phyloP scores from a whole-genome alignment of 495 filamentous ascomycete genomes.

The Schizothecium vesticola region DNA sequence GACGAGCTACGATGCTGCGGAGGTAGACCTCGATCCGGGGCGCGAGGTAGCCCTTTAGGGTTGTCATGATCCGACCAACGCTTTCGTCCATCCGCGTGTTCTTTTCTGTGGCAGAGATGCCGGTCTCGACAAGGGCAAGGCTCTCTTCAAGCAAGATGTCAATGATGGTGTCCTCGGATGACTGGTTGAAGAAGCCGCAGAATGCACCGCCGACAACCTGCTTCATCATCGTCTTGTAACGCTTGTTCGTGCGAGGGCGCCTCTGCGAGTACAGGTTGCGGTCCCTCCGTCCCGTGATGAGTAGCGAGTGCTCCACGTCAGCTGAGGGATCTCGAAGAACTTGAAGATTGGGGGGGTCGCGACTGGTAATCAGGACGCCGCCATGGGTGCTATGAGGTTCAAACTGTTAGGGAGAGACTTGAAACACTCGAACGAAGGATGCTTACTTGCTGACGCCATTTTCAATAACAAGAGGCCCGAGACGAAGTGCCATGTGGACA shows the following conservation, averaged over 20 bases:
- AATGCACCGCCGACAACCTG: conserved; percentile 38
- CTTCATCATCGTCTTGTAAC: conserved; percentile 39
- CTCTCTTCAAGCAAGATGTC: conserved; percentile 16
- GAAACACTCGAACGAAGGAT: background rate
- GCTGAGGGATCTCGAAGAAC: conserved; percentile 9
- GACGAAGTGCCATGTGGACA: conserved; percentile 37
- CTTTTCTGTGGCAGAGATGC: background rate
- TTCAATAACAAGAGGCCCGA: conserved; percentile 41
- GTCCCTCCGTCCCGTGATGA: conserved; percentile 13
- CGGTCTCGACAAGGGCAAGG: background rate
- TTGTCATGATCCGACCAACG: conserved; percentile 9
- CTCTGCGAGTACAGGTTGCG: conserved; percentile 20
- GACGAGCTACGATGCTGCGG: conserved; percentile 21
- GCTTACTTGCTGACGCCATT: conserved; percentile 29
- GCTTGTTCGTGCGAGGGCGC: conserved; percentile 21
- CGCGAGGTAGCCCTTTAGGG: background rate
- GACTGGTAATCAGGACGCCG: conserved; percentile 28
- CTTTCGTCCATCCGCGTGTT: background rate
- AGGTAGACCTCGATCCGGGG: conserved; percentile 1
- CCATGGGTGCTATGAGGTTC: conserved; percentile 13
- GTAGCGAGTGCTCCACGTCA: conserved; percentile 12
- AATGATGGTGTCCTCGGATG: conserved; percentile 25
- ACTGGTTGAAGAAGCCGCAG: conserved; percentile 21
- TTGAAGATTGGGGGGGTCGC: conserved; percentile 29
- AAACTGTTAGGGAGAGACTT: background rate